Evolutionary conservation across 2,329 filamentous ascomycete genomes (phyloP).

Genomic region (Fusarium sterilihyphosum): DNA sequence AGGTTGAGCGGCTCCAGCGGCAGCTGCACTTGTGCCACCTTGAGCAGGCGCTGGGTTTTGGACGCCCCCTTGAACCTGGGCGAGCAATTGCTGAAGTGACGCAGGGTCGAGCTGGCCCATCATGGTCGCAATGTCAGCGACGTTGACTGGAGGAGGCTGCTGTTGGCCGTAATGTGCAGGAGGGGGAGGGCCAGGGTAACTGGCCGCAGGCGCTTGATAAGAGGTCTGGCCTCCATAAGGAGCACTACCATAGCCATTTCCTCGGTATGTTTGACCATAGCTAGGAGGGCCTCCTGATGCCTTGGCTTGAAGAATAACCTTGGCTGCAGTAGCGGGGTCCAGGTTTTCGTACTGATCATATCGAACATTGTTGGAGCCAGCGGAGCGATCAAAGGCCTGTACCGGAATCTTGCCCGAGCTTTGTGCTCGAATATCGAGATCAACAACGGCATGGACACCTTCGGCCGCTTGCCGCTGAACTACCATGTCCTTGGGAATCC

Average conservation of each 20-base stretch:
- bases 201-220: slow-evolving; percentile 43
- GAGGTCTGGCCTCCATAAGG: slow-evolving; percentile 47
- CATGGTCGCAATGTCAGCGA: slow-evolving; percentile 68
- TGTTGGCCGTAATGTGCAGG: slow-evolving; percentile 49
- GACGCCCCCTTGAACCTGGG: slow-evolving; percentile 58
- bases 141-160: slow-evolving; percentile 40
- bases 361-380: slow-evolving; percentile 77
- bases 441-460: slow-evolving; percentile 85
- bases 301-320: slow-evolving; percentile 81
- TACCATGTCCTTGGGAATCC: slow-evolving; percentile 80
- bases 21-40: slow-evolving; percentile 32
- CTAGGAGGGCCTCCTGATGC: slow-evolving; percentile 45
- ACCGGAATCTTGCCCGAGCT: slow-evolving; percentile 78
- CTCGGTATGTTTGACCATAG: slow-evolving; percentile 47
- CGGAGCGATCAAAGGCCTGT: slow-evolving; percentile 85
- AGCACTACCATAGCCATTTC: slow-evolving; percentile 42
- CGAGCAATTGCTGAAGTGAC: slow-evolving; percentile 75
- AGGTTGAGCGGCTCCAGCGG: slow-evolving; percentile 46
- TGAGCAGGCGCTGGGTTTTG: slow-evolving; percentile 27
- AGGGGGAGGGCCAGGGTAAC: slow-evolving; percentile 42
- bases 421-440: slow-evolving; percentile 77
- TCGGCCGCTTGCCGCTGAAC: slow-evolving; percentile 87
- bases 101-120: slow-evolving; percentile 75
- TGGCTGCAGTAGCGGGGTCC: slow-evolving; percentile 79
- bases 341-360: slow-evolving; percentile 91